Evolutionary conservation across 2,329 filamentous ascomycete genomes (phyloP), one percentile per base, ranked within the genome.

Genomic region (Exutisphaerella laricina): DNA sequence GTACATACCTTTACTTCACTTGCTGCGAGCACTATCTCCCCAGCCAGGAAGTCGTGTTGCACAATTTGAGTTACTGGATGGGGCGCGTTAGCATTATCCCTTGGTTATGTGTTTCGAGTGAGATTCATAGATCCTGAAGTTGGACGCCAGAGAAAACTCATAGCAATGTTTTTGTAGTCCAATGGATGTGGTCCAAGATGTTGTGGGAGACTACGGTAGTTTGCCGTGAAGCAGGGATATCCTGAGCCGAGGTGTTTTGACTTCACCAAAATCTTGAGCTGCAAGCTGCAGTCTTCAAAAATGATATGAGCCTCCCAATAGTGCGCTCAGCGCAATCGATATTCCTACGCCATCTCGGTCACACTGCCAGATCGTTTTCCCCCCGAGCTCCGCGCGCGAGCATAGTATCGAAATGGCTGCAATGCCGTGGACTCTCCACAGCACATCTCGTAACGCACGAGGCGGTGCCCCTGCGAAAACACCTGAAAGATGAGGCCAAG

Each of bases 401-500:
- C 44, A 54, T 60, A 23, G 50, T 57, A 20, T 40, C 55, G 9
- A 54, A 61, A 54, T 62, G 59, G 59, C 54, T 59, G 9, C 51
- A 48, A 13, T 49, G 48, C 12, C 58, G 58, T 31, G 47, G 49
- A 16, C 33, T 61, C 4, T 46, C 52, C 13, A 56, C 46, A 20
- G 35, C 53, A 5, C 31, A 44, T 10, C 20, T 46, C 7, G 39
- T 17, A 5, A 37, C 35, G n/a, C 55, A 57, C 33, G 55, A 59
- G 32, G 46, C 57, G 2, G 53, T 65, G 4, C 62, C 66, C 3
- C 54, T 67, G 4, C 59, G 66, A 20, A 67, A 67, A 48, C 66
- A 66, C 42, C 50, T 68, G 25, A 68, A 68, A 53, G 64, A 67
- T 45, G 62, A 68, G 51, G 63, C 62, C 16, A 67, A 66, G 43